Conservation (phyloP, 2,329 filamentous ascomycete genomes). For the Penicillium sp. region DNA sequence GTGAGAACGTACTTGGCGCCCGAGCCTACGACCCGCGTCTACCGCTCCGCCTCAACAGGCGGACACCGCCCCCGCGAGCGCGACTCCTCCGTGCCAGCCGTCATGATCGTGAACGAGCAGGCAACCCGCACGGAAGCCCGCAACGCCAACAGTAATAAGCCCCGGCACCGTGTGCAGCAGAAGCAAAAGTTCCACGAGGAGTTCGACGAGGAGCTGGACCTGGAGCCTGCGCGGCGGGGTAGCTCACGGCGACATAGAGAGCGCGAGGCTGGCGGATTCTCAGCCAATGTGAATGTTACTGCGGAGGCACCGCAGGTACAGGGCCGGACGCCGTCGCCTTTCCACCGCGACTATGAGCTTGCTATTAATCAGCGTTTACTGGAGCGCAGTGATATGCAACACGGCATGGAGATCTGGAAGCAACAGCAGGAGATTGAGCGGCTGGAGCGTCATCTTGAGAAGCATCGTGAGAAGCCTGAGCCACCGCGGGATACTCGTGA, state of each 20-base stretch:
- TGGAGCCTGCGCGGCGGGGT: slow-evolving; percentile 1
- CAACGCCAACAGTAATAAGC: slow-evolving; percentile 29
- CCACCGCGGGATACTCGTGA: slow-evolving; percentile 24
- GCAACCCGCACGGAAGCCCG: slow-evolving; percentile 21
- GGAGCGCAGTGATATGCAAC: slow-evolving; percentile 34
- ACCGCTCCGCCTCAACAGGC: slow-evolving; percentile 40
- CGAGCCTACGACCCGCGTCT: slow-evolving; percentile 21
- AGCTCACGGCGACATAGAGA: slow-evolving; percentile 12
- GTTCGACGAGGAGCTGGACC: slow-evolving; percentile 27
- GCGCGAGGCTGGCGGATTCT: background rate
- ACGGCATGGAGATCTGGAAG: slow-evolving; percentile 36
- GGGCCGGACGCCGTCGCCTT: slow-evolving; percentile 29
- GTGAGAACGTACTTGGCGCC: slow-evolving; percentile 13
- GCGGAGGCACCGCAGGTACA: background rate
- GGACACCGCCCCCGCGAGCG: slow-evolving; percentile 28
- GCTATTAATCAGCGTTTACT: slow-evolving; percentile 36
- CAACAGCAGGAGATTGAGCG: slow-evolving; percentile 39
- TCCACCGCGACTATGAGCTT: slow-evolving; percentile 36
- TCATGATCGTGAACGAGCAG: slow-evolving; percentile 40
- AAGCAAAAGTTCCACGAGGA: slow-evolving; percentile 21
- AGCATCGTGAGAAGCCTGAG: slow-evolving; percentile 24
- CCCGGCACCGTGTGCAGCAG: slow-evolving; percentile 21
- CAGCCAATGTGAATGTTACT: background rate
- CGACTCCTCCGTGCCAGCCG: slow-evolving; percentile 13
- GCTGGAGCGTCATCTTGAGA: slow-evolving; percentile 35